Evolutionary conservation across 2,329 filamentous ascomycete species (phyloP), one percentile per base, ranked within the genome.

Genomic region (Ceratocystis papillata): DNA sequence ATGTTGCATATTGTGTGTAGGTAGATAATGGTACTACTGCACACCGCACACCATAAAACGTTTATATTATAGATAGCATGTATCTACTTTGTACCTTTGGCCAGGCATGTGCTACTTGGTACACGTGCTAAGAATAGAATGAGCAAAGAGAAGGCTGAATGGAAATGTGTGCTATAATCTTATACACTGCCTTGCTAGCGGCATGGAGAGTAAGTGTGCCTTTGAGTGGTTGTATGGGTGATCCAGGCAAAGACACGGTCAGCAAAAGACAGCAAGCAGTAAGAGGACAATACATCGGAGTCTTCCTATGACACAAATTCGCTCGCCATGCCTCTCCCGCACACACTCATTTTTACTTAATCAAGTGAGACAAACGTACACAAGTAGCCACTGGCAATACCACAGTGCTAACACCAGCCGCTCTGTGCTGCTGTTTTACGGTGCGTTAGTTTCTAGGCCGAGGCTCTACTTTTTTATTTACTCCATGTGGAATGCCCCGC

Each of bases 311-410:
- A 41, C 37, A 41, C 37, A 41, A 41, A 12, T 5, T 41, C 30
- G 7, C 30, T 41, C 37, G 10, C 30, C 15, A 4, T 41, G 12
- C 37, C 37, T 41, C 37, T 41, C 37, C 15, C 10, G 37, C 37
- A 4, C 10, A 41, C 37, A 15, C 37, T 12, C 10, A 41, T 41
- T 12, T 8, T 12, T 12, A 53, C 22, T 25, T 5, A 15, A 25
- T 12, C 5, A 22, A 22, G 48, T 53, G 48, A 53, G 48, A 53
- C 48, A 53, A 10, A 50, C 25, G n/a, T 50, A 50, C 22, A 2
- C 48, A 53, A 53, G 20, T 53, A 25, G 48, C 48, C 48, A 53
- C 48, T 53, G 22, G 48, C 48, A 15, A 53, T 28, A 53, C 48
- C 12, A 53, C 48, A 53, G 20, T 53, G 48, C 5, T 25, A 53